phyloP scores from a whole-genome alignment of 2,329 filamentous ascomycete genomes.

The Xylaria polymorpha region DNA sequence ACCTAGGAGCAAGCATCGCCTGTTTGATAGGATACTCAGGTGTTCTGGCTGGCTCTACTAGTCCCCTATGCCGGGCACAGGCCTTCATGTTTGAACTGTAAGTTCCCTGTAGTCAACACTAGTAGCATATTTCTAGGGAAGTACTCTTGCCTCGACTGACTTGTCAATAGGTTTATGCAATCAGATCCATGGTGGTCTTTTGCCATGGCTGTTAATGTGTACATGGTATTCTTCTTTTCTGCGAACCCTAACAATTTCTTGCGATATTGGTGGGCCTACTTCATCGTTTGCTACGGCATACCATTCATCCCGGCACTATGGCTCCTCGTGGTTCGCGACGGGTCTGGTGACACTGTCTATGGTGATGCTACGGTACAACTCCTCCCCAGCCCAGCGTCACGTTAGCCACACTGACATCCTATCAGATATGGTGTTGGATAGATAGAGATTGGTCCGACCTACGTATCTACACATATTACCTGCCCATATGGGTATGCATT shows the following conservation, averaged over 20 bases:
- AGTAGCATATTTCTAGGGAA: background rate
- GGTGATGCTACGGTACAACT: conserved; percentile 66
- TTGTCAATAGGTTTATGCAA: conserved; percentile 73
- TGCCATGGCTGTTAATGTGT: conserved; percentile 86
- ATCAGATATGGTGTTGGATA: conserved; percentile 72
- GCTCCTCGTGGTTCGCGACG: conserved; percentile 67
- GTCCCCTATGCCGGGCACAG: conserved; percentile 70
- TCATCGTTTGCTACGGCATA: conserved; percentile 75
- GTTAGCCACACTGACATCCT: conserved; percentile 30
- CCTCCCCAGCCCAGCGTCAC: background rate
- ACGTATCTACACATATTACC: conserved; percentile 71
- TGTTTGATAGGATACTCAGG: conserved; percentile 78
- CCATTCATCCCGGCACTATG: conserved; percentile 75
- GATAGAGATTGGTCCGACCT: conserved; percentile 64
- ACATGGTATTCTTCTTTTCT: conserved; percentile 73
- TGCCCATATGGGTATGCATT: conserved; percentile 71
- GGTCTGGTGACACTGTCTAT: conserved; percentile 58
- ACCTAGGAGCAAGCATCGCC: conserved; percentile 69
- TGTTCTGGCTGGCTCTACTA: conserved; percentile 63
- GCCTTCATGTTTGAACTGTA: conserved; percentile 75
- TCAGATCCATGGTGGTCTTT: conserved; percentile 82
- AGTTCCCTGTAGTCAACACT: conserved; percentile 48
- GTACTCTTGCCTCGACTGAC: conserved; percentile 24
- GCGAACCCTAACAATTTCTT: conserved; percentile 74
- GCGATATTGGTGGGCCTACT: conserved; percentile 77